Base-by-base conservation (phyloP, 495 filamentous ascomycete species). In the Hyphodiscus hymeniophilus region DNA sequence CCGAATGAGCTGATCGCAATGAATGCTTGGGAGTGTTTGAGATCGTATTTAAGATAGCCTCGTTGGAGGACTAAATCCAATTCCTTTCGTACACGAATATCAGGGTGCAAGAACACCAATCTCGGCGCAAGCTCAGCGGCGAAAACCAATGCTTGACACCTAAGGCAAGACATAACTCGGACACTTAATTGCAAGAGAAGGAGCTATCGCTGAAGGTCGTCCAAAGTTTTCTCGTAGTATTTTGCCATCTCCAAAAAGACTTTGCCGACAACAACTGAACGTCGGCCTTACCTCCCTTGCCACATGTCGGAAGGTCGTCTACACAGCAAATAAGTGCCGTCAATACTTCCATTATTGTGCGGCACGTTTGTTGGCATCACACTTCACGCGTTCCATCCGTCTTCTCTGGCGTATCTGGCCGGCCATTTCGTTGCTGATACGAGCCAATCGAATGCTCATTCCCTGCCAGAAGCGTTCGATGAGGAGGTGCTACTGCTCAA, bases 81-180 rank as follows among this genome's bases (percentile, higher is more conserved):
- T 58, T 42, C 21, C 45, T 39, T 58, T 58, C 51, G 55, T 51
- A 50, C 55, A 58, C 55, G 55, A 47, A 44, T 45, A 15, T 35
- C 43, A 13, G 38, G 39, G 38, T 38, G 24, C 38, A 34, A 39
- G 5, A 36, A 36, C 33, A 36, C 33, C 4, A 20, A 18, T 38
- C 31, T 35, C 3, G 8, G 50, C 52, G 50, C 52, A 43, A 55
- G 52, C 47, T 34, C 51, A 30, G 20, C 10, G 31, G 22, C 16
- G 15, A 38, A 34, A 51, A 38, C 31, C 12, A 36, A 42, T 38
- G 22, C 33, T 31, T 30, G 30, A 28, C 16, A 34, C 34, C 32
- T 52, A 43, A 47, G 50, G 47, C 50, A 47, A 30, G 33, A 23
- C 30, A 34, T 38, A 50, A 17, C 43, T 17, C 28, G 39, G 41